These are phyloP conservation scores for Mycena vitilis DNA, from an alignment of 768 basidiomycete genomes.

Conservation along the genomic window DNA sequence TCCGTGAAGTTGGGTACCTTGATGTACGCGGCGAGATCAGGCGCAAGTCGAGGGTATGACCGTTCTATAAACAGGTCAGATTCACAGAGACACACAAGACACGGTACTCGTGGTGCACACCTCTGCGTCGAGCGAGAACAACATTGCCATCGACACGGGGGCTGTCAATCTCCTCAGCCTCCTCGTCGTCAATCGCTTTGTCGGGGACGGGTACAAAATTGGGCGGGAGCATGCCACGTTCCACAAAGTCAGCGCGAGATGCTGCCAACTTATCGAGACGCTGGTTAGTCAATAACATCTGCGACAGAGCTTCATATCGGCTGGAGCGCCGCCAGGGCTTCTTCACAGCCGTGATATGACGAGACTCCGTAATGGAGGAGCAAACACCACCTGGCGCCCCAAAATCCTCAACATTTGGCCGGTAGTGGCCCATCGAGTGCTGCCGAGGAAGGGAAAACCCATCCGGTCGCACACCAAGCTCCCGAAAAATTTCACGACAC, in stretches of 20 bases:
- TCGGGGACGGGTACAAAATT: slow-evolving; percentile 1
- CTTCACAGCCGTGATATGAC: slow-evolving; percentile 43
- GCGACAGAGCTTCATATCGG: slow-evolving; percentile 35
- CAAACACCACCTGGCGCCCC: slow-evolving; percentile 38
- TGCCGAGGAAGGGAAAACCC: slow-evolving; percentile 36
- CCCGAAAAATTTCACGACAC: slow-evolving; percentile 30
- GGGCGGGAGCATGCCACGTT: slow-evolving; percentile 35
- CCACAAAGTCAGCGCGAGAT: slow-evolving; percentile 32
- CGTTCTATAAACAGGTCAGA: too few relatives aligned
- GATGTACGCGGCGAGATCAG: too few relatives aligned
- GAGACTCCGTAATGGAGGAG: slow-evolving; percentile 42
- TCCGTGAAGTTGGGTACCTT: too few relatives aligned
- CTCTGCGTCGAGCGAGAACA: slow-evolving; percentile 21
- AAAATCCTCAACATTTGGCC: slow-evolving; percentile 31
- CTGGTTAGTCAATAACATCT: slow-evolving; percentile 39
- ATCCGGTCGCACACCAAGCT: slow-evolving; percentile 24
- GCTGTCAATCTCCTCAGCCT: slow-evolving; percentile 11
- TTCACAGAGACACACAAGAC: too few relatives aligned
- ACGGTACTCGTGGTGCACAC: neutral
- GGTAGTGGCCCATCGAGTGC: slow-evolving; percentile 38
- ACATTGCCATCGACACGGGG: slow-evolving; percentile 24
- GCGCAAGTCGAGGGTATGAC: too few relatives aligned
- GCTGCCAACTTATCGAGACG: slow-evolving; percentile 38
- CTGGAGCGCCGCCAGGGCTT: slow-evolving; percentile 39
- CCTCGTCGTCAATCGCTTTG: neutral